Base-by-base conservation (phyloP, 345 rosid genomes). In the Sonneratia caseolaris region DNA sequence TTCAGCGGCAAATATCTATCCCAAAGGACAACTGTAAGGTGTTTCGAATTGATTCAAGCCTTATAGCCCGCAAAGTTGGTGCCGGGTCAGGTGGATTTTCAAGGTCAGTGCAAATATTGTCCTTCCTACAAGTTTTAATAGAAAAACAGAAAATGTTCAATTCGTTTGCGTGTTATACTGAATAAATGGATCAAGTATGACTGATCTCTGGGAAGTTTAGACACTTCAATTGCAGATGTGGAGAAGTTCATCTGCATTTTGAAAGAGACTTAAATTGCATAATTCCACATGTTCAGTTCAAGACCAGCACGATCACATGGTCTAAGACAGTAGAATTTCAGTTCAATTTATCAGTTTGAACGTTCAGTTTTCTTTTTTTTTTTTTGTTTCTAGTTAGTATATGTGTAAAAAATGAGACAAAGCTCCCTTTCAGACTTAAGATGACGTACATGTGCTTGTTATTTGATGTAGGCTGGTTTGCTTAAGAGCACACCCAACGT, bases 61-160 rank as follows among this genome's bases (percentile, higher is more conserved):
- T 94, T 77, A 68, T 86, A 77, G 95, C 91, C 64, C 86, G 75
- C 62, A 88, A 80, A 8, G 91, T 94, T 69, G 98, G 93, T 78
- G 93, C 98, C 77, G 95, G 98, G 56, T 93, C 97, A 62, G 94
- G 97, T 43, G 98, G 94, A 80, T 91, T 75, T 83, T 91, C 97
- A 81, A 94, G 97, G 98, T 91, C 62, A 77, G 79, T 68, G 9
- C 37, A 32, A 11, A 61, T 8, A 32, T 12, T 32, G 45, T 4
- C 10, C 45, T 42, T 42, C 45, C 5, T 42, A 9, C 45, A 42
- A 42, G 5, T 22, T 21, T 56, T 9, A 4, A 13, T 8, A 10
- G 51, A 57, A 57, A 21, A n/a, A n/a, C 22, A 57, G 64, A 21
- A 24, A 57, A n/a, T 47, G 22, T 19, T 53, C 64, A n/a, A 57